A percentile compares a stretch with the other conserved stretches of the same genome.
Conservation (phyloP, 2,329 filamentous ascomycete species). For the Ceratocystis destructans region DNA sequence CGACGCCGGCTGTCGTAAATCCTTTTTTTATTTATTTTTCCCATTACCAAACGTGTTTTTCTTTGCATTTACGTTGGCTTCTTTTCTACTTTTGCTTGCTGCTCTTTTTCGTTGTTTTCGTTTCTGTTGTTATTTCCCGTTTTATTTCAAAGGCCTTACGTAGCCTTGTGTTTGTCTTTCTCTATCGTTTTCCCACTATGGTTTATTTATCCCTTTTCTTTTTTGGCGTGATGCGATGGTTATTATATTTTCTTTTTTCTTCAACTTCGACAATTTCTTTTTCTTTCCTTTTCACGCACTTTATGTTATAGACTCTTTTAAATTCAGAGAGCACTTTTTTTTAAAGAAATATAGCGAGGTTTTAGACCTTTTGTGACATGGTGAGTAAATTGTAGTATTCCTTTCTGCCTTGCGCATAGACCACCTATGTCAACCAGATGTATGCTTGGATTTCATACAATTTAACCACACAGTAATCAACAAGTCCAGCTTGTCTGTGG, state of each 20-base stretch:
- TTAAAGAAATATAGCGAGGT: not conserved
- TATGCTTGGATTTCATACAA: too few species aligned
- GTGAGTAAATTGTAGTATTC: too few species aligned
- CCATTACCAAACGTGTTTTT: slow-evolving; percentile 9
- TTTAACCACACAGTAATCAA: too few species aligned
- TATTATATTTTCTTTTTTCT: slow-evolving; percentile 10
- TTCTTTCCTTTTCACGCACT: slow-evolving; percentile 1
- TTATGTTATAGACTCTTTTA: slow-evolving; percentile 18
- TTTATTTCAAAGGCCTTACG: slow-evolving; percentile 11
- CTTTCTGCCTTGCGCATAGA: too few species aligned
- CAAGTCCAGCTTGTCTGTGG: not conserved
- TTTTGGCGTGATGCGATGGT: slow-evolving; percentile 13
- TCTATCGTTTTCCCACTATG: not conserved
- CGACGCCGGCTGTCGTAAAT: slow-evolving; percentile 9
- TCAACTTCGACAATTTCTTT: slow-evolving; percentile 4
- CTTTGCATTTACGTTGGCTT: slow-evolving; percentile 19
- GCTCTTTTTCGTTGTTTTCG: slow-evolving; percentile 19
- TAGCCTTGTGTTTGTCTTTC: slow-evolving; percentile 14
- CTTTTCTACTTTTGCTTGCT: not conserved
- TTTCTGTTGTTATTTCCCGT: slow-evolving; percentile 6
- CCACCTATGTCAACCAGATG: too few species aligned
- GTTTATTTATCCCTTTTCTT: slow-evolving; percentile 15
- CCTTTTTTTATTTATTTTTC: slow-evolving; percentile 6
- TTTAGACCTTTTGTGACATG: too few species aligned
- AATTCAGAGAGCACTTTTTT: slow-evolving; percentile 5